Evolutionary conservation across 345 rosid species (phyloP).

Genomic region (Eucalyptus melliodora): DNA sequence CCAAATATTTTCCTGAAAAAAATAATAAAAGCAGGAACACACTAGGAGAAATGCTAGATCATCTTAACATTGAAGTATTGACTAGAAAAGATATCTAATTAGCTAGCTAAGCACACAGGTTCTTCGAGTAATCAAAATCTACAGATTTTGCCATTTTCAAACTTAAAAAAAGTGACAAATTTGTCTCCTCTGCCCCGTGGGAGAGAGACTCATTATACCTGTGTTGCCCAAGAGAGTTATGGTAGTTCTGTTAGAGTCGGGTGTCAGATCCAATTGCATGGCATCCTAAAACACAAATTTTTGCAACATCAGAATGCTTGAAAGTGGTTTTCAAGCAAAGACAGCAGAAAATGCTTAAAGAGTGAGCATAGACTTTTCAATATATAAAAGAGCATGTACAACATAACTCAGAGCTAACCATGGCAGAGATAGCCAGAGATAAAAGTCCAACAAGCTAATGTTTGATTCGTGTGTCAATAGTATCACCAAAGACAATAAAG

Average conservation of each 20-base stretch:
- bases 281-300: conserved; percentile 16
- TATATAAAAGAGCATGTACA: not conserved
- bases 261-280: conserved; percentile 54
- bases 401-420: not conserved
- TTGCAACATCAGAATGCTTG: not conserved
- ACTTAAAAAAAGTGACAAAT: not conserved
- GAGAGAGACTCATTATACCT: conserved; percentile 20
- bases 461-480: not conserved
- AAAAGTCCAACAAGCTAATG: not conserved
- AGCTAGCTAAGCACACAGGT: not conserved
- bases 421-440: not conserved
- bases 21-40: not conserved
- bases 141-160: not conserved
- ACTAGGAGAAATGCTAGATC: not conserved
- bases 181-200: not conserved
- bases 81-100: not conserved
- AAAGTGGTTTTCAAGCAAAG: not conserved
- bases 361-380: not conserved
- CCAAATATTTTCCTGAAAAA: not conserved
- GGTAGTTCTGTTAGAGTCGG: conserved; percentile 43
- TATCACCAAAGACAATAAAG: not conserved
- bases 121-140: not conserved
- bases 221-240: conserved; percentile 70
- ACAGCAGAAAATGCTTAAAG: not conserved
- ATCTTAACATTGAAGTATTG: not conserved